Conservation (phyloP, 164 flowering plant species). For the Vitis riparia region DNA sequence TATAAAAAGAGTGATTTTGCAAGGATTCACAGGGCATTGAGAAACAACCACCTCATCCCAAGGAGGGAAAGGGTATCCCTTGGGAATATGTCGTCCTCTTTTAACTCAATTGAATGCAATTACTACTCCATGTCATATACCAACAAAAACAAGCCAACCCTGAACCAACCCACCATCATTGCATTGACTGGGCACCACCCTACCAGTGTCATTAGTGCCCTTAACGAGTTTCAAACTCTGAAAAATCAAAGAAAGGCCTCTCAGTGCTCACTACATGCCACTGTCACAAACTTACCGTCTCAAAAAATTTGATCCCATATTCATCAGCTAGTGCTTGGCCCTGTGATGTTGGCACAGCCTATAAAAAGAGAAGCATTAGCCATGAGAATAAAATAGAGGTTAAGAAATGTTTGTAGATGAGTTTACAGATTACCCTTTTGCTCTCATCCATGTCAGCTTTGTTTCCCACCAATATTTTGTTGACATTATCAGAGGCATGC, state of each 20-base stretch:
- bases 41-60: no score
- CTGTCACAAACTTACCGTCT: conserved; percentile 37
- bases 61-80: no score
- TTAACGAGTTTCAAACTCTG: background rate
- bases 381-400: background rate
- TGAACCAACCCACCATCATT: no score
- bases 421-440: conserved; percentile 50
- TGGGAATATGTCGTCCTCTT: no score
- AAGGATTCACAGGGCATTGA: background rate
- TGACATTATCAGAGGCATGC: conserved; percentile 69
- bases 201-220: background rate
- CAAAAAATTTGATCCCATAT: conserved; percentile 56
- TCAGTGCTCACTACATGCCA: no score
- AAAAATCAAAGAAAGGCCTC: background rate
- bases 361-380: background rate
- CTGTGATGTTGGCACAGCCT: conserved; percentile 56
- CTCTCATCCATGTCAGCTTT: conserved; percentile 79
- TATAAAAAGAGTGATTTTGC: background rate
- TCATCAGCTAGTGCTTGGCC: conserved; percentile 64
- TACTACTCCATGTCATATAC: no score
- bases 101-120: no score
- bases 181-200: no score
- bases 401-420: background rate
- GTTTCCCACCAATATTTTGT: conserved; percentile 72
- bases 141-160: no score